Evolutionary conservation across 345 rosid species (phyloP).

Genomic region (Mallotus nudiflorus): DNA sequence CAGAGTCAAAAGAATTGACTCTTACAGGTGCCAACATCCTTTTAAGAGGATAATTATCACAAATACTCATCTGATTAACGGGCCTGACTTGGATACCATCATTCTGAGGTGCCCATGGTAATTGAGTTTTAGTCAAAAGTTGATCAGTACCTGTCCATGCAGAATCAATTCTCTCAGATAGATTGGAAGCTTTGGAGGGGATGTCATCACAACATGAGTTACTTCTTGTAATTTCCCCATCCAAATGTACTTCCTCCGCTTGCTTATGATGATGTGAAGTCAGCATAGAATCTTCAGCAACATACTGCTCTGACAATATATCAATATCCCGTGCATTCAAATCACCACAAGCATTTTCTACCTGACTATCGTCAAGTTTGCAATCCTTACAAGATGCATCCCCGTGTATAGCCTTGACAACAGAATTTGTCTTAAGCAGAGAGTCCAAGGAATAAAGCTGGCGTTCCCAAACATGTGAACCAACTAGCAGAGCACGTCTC

Average conservation of each 20-base stretch:
- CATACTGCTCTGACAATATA: slow-evolving; percentile 22
- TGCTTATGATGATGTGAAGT: slow-evolving; percentile 27
- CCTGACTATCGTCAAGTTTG: slow-evolving; percentile 23
- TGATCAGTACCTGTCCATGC: slow-evolving; percentile 93
- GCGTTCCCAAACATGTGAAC: slow-evolving; percentile 75
- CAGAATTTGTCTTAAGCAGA: slow-evolving; percentile 50
- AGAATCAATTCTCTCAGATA: slow-evolving; percentile 96
- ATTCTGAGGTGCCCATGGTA: slow-evolving; percentile 27
- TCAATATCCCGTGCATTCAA: too few species aligned
- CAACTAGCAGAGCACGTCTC: slow-evolving; percentile 67
- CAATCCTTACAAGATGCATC: slow-evolving; percentile 35
- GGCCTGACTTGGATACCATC: slow-evolving; percentile 40
- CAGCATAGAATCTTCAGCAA: slow-evolving; percentile 29
- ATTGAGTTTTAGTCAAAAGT: slow-evolving; percentile 31
- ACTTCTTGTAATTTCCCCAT: slow-evolving; percentile 36
- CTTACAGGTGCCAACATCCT: slow-evolving; percentile 58
- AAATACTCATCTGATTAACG: slow-evolving; percentile 26
- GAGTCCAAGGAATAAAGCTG: slow-evolving; percentile 68
- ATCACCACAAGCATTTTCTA: slow-evolving; percentile 27
- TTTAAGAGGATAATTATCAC: slow-evolving; percentile 40
- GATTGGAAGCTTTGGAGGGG: slow-evolving; percentile 50
- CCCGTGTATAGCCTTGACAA: slow-evolving; percentile 36
- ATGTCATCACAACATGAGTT: slow-evolving; percentile 24
- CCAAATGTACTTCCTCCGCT: slow-evolving; percentile 43
- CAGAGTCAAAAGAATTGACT: slow-evolving; percentile 88